Conservation (phyloP, 1,284 basidiomycete genomes). For the Sporisorium scitamineum region DNA sequence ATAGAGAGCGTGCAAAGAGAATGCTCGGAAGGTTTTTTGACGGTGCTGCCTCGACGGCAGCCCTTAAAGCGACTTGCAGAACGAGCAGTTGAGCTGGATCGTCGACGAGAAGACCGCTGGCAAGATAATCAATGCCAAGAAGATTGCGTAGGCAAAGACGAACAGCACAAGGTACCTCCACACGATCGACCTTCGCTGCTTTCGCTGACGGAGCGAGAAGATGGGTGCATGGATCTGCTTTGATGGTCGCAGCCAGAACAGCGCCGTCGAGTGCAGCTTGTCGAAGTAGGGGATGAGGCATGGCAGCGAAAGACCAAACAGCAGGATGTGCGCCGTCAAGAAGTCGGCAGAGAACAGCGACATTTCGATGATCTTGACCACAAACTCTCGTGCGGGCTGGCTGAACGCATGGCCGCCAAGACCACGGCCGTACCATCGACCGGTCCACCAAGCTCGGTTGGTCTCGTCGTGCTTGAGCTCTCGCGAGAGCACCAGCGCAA, state of each 20-base stretch:
- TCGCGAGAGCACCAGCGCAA: slow-evolving; percentile 65
- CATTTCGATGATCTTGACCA: slow-evolving; percentile 70
- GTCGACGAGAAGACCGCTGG: slow-evolving; percentile 58
- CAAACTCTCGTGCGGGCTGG: slow-evolving; percentile 68
- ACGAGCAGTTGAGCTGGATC: slow-evolving; percentile 52
- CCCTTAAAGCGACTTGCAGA: slow-evolving; percentile 54
- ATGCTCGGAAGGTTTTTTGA: slow-evolving; percentile 22
- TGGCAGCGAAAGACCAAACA: slow-evolving; percentile 73
- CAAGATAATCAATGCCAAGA: slow-evolving; percentile 76
- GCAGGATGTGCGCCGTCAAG: slow-evolving; percentile 63
- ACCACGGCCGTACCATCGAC: slow-evolving; percentile 68
- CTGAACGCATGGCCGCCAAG: slow-evolving; percentile 68
- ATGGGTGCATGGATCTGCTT: slow-evolving; percentile 81
- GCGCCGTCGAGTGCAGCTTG: slow-evolving; percentile 64
- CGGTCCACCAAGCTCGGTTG: slow-evolving; percentile 69
- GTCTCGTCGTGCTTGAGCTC: slow-evolving; percentile 70
- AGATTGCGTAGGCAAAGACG: slow-evolving; percentile 78
- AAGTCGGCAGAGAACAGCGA: slow-evolving; percentile 67
- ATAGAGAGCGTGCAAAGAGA: background rate
- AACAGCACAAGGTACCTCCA: slow-evolving; percentile 84
- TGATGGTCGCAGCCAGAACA: slow-evolving; percentile 72
- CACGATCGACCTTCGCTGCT: slow-evolving; percentile 68
- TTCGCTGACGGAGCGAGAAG: slow-evolving; percentile 73
- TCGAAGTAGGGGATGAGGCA: slow-evolving; percentile 63
- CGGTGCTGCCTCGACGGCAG: slow-evolving; percentile 7